Evolutionary conservation across 371 early-diverging fungal genomes (phyloP).

Genomic region (Dichotomocladium elegans): DNA sequence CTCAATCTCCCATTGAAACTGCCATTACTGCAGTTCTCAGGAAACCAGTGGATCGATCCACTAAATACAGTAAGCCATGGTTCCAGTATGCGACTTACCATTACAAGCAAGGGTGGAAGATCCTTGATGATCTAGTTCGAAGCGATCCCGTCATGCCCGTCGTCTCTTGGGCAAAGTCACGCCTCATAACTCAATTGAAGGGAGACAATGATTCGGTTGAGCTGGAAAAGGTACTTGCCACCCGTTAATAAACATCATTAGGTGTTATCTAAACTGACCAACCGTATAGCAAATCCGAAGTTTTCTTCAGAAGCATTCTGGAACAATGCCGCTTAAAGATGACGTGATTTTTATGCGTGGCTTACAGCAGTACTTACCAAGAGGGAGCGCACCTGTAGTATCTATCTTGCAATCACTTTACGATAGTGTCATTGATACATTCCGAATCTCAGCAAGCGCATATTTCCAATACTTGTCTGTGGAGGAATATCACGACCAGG

Average conservation of each 20-base stretch:
- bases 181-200: slow-evolving; percentile 1
- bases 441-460: slow-evolving; percentile 22
- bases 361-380: neutral
- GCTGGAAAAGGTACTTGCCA: slow-evolving; percentile 26
- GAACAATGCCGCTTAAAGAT: neutral
- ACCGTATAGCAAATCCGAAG: neutral
- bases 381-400: slow-evolving; percentile 1
- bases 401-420: slow-evolving; percentile 17
- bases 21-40: slow-evolving; percentile 22
- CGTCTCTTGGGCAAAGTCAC: slow-evolving; percentile 22
- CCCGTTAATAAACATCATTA: too few species aligned
- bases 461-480: slow-evolving; percentile 36
- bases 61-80: slow-evolving; percentile 52
- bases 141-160: slow-evolving; percentile 16
- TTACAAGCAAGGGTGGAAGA: slow-evolving; percentile 59
- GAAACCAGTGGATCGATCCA: slow-evolving; percentile 22
- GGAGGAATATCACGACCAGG: slow-evolving; percentile 16
- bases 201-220: neutral
- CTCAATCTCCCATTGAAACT: slow-evolving; percentile 26
- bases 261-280: too few species aligned
- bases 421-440: slow-evolving; percentile 16
- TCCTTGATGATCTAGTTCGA: slow-evolving; percentile 47
- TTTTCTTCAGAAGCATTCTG: slow-evolving; percentile 7
- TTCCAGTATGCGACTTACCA: slow-evolving; percentile 59
- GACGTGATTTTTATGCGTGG: neutral